A percentile compares a stretch with the other conserved stretches of the same genome.
These are phyloP conservation scores for Phytophthora pisi DNA, from an alignment of 352 stramenopile genomes.

Conservation along the genomic window DNA sequence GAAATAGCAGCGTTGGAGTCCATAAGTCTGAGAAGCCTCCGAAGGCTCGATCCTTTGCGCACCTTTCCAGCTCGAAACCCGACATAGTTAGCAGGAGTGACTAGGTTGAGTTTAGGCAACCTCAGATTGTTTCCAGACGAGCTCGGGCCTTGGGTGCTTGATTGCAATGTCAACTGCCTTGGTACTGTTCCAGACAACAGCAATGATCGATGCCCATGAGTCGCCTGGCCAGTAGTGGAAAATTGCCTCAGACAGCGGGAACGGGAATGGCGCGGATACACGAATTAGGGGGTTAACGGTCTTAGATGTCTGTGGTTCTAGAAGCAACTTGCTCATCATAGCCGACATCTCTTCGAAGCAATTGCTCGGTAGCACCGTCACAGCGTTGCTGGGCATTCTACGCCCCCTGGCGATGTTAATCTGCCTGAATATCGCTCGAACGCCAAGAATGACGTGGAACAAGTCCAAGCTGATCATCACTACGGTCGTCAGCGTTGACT, in stretches of 20 bases:
- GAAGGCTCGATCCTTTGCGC: background rate
- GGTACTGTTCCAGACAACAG: background rate
- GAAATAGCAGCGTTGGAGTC: background rate
- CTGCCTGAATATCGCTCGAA: background rate
- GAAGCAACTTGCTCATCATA: background rate
- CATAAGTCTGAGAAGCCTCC: background rate
- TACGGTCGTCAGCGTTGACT: background rate
- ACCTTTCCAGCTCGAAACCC: background rate
- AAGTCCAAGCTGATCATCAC: background rate
- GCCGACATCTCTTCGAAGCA: background rate
- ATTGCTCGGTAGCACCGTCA: background rate
- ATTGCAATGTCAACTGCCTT: background rate
- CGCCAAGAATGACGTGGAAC: background rate
- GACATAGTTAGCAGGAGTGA: background rate
- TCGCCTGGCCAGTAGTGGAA: background rate
- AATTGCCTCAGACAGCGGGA: no score
- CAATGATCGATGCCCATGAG: background rate
- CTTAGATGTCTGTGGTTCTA: background rate
- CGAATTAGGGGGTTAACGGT: background rate
- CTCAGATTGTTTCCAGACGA: background rate
- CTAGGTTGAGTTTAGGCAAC: background rate
- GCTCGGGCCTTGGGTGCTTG: background rate
- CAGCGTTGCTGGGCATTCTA: background rate
- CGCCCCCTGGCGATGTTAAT: background rate
- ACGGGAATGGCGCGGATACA: background rate